Conservation (phyloP, 139 green algal species). For the Tetraselmis chui region DNA sequence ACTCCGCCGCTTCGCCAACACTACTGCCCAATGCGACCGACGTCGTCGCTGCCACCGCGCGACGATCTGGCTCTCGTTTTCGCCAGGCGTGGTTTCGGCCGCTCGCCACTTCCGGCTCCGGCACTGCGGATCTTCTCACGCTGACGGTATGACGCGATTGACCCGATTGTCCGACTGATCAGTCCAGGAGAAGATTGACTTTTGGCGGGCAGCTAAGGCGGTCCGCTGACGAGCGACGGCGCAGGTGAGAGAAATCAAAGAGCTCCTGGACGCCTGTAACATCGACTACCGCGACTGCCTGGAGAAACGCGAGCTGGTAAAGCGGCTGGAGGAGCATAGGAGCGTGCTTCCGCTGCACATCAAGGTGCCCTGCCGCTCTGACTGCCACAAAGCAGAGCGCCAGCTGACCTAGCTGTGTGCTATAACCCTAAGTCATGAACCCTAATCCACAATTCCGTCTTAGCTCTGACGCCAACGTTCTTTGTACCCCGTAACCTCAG, state of each 20-base stretch:
- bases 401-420: not conserved
- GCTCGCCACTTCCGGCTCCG: too few relatives aligned
- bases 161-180: not conserved
- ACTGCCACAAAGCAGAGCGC: not conserved
- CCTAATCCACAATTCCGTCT: too few relatives aligned
- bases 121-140: not conserved
- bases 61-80: too few relatives aligned
- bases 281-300: not conserved
- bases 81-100: too few relatives aligned
- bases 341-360: not conserved
- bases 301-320: not conserved
- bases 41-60: too few relatives aligned
- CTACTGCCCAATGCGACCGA: too few relatives aligned
- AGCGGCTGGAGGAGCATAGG: not conserved
- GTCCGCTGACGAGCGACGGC: not conserved
- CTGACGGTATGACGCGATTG: not conserved
- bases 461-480: too few relatives aligned
- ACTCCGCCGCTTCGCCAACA: too few relatives aligned
- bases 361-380: not conserved
- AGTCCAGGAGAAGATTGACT: not conserved
- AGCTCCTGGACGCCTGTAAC: not conserved
- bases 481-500: too few relatives aligned
- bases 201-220: not conserved
- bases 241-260: not conserved
- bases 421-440: not conserved